A percentile compares a stretch with the other conserved stretches of the same genome.
Conservation (phyloP, 2,329 filamentous ascomycete genomes). For the Podosphaera leucotricha region DNA sequence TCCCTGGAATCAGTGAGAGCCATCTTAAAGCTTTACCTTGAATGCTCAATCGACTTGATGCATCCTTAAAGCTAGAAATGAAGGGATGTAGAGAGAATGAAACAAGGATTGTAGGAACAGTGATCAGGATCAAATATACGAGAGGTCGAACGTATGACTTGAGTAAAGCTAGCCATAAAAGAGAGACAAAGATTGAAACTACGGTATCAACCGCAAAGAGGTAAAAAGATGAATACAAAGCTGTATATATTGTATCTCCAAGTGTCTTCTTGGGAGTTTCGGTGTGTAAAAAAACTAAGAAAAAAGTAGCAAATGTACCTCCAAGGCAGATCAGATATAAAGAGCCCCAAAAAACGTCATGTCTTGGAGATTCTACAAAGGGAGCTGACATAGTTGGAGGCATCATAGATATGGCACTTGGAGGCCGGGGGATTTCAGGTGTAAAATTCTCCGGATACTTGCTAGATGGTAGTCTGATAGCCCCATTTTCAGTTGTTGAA, state of each 20-base stretch:
- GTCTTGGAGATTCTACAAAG: slow-evolving; percentile 46
- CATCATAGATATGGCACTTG: slow-evolving; percentile 19
- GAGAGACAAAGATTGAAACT: slow-evolving; percentile 66
- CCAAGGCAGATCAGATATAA: slow-evolving; percentile 70
- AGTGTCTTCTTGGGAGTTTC: slow-evolving; percentile 44
- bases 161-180: slow-evolving; percentile 74
- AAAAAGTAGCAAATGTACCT: slow-evolving; percentile 65
- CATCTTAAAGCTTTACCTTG: slow-evolving; percentile 83
- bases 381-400: slow-evolving; percentile 32
- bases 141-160: slow-evolving; percentile 73
- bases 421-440: slow-evolving; percentile 8
- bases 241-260: slow-evolving; percentile 86
- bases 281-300: slow-evolving; percentile 78
- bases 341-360: slow-evolving; percentile 83
- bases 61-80: slow-evolving; percentile 65
- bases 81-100: slow-evolving; percentile 85
- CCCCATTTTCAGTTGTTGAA: slow-evolving; percentile 10
- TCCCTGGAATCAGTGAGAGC: slow-evolving; percentile 52
- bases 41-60: slow-evolving; percentile 47
- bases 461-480: slow-evolving; percentile 11
- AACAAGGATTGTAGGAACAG: slow-evolving; percentile 65
- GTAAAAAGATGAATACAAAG: slow-evolving; percentile 64
- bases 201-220: slow-evolving; percentile 79
- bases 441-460: slow-evolving; percentile 7
- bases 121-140: slow-evolving; percentile 56